Conservation (phyloP, 1,284 basidiomycete genomes). For the Ustilago shanxiensis region DNA sequence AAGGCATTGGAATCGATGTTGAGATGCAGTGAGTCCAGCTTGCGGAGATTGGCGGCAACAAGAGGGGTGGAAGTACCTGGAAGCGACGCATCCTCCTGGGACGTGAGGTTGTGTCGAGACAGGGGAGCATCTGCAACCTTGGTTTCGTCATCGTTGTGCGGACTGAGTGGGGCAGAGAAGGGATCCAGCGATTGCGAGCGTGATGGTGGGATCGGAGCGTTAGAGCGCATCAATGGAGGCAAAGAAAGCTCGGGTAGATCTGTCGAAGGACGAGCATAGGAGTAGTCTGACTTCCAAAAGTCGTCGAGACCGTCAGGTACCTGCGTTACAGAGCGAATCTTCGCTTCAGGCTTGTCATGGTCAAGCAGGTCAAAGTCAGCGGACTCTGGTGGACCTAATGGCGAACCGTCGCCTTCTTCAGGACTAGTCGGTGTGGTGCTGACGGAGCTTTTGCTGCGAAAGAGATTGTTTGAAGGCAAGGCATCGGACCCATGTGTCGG, state of each 20-base stretch:
- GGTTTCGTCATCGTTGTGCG: neutral
- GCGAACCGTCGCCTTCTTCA: conserved; percentile 28
- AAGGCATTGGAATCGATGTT: neutral
- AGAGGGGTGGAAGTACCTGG: conserved; percentile 11
- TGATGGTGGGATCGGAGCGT: conserved; percentile 42
- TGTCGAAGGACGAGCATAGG: conserved; percentile 28
- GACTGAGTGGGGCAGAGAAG: conserved; percentile 14
- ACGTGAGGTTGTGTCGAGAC: neutral
- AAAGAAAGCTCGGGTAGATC: conserved; percentile 14
- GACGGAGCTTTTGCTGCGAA: conserved; percentile 44
- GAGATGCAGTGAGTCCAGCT: conserved; percentile 32
- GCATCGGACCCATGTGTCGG: neutral
- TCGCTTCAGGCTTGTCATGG: conserved; percentile 3
- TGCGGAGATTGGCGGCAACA: conserved; percentile 35
- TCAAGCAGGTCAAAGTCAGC: conserved; percentile 15
- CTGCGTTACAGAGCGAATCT: neutral
- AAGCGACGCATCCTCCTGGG: neutral
- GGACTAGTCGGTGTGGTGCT: conserved; percentile 54
- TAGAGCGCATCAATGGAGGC: conserved; percentile 39
- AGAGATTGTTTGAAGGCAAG: conserved; percentile 14
- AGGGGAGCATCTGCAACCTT: neutral
- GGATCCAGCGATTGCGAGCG: conserved; percentile 43
- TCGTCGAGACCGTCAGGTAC: conserved; percentile 20
- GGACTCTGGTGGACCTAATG: conserved; percentile 4
- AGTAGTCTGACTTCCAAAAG: conserved; percentile 42